A percentile compares a stretch with the other conserved stretches of the same genome.
Evolutionary conservation across 371 early-diverging fungal species (phyloP).

Genomic region (Mucor irregularis): DNA sequence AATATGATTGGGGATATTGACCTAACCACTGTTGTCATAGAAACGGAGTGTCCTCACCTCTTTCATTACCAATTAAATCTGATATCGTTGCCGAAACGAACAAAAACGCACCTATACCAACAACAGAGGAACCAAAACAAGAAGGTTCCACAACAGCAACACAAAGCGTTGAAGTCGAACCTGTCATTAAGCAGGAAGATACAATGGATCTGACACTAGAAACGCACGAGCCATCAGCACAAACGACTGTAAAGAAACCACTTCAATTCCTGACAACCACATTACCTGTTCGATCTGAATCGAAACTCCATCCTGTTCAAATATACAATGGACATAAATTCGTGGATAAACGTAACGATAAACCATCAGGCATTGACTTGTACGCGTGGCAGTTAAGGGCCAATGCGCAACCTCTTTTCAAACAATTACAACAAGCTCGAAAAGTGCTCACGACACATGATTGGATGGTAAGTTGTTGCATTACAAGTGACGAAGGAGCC

Average conservation of each 20-base stretch:
- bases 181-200: background rate
- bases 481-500: too few species aligned
- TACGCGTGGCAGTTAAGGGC: slow-evolving; percentile 78
- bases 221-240: too few species aligned
- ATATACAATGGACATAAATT: slow-evolving; percentile 47
- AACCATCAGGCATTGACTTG: slow-evolving; percentile 48
- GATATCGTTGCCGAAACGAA: background rate
- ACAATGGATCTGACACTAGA: background rate
- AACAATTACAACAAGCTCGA: slow-evolving; percentile 66
- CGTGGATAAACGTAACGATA: slow-evolving; percentile 34
- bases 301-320: slow-evolving; percentile 35
- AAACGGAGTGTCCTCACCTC: background rate
- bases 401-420: slow-evolving; percentile 69
- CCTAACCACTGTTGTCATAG: background rate
- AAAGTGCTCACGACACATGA: slow-evolving; percentile 79
- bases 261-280: slow-evolving; percentile 26
- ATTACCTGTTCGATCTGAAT: slow-evolving; percentile 28
- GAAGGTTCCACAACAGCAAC: background rate
- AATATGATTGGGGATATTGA: too few species aligned
- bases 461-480: slow-evolving; percentile 75
- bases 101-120: too few species aligned
- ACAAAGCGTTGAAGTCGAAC: too few species aligned
- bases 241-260: too few species aligned
- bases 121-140: background rate
- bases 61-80: background rate